A percentile compares a stretch with the other conserved stretches of the same genome.
These are phyloP conservation scores for Ophiostoma sp. DNA, from an alignment of 2,329 filamentous ascomycete species.

Conservation along the genomic window DNA sequence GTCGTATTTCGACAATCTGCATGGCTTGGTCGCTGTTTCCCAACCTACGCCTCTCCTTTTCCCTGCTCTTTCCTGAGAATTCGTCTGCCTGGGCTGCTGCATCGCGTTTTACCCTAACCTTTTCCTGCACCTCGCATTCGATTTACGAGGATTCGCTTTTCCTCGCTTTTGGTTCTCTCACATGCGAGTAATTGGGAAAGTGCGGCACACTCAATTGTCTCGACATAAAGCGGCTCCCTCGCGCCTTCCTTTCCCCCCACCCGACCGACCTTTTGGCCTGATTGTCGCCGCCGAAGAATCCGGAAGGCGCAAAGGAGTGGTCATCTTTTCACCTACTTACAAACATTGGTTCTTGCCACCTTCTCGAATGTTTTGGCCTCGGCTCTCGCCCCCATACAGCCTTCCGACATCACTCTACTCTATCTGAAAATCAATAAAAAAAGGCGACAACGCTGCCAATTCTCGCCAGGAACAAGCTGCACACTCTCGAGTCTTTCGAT, in stretches of 20 bases:
- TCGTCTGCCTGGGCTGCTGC: not conserved
- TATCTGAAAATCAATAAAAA: not conserved
- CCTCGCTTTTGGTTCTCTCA: not conserved
- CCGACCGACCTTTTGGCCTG: not conserved
- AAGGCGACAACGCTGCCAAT: not conserved
- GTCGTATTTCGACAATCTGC: not conserved
- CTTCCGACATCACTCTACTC: not conserved
- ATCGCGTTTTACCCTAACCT: not conserved
- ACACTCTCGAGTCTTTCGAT: not conserved
- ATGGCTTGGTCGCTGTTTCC: not conserved
- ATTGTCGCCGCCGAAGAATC: conserved; percentile 2
- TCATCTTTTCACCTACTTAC: not conserved
- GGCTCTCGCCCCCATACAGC: not conserved
- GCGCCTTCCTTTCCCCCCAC: not conserved
- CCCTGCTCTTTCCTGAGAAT: not conserved
- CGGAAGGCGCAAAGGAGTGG: conserved; percentile 12
- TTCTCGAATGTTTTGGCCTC: not conserved
- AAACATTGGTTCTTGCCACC: not conserved
- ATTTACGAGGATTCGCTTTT: not conserved
- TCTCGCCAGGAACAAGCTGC: not conserved
- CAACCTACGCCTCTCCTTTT: not conserved
- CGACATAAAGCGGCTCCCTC: not conserved
- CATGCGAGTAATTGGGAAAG: not conserved
- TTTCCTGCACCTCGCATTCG: not conserved
- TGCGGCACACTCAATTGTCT: not conserved